These are phyloP conservation scores for Hypoxylon rubiginosum DNA, from an alignment of 2,329 filamentous ascomycete genomes.

Conservation along the genomic window DNA sequence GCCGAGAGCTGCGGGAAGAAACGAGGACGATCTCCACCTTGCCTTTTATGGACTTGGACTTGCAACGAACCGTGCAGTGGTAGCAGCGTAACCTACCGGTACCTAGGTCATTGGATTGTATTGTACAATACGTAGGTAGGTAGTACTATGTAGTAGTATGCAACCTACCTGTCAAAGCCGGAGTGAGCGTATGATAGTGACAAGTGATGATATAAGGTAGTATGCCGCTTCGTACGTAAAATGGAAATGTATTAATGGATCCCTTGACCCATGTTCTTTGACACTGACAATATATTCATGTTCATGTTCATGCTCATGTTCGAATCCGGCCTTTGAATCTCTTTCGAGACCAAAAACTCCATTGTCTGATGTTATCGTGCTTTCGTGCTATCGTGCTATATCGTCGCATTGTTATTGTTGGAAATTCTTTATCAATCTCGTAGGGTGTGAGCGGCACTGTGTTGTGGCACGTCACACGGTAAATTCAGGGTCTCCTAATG, in stretches of 20 bases:
- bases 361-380: conserved; percentile 12
- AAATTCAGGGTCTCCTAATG: conserved; percentile 38
- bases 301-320: conserved; percentile 27
- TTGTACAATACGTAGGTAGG: too few species aligned
- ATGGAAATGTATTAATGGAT: not conserved
- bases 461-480: conserved; percentile 41
- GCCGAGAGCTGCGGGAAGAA: conserved; percentile 37
- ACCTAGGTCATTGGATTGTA: not conserved
- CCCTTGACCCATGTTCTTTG: too few species aligned
- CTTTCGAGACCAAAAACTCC: conserved; percentile 24
- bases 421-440: conserved; percentile 12
- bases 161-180: conserved; percentile 24
- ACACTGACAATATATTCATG: too few species aligned
- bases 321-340: conserved; percentile 29
- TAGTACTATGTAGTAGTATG: not conserved
- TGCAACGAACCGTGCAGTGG: conserved; percentile 13
- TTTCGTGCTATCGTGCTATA: conserved; percentile 7
- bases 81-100: conserved; percentile 14
- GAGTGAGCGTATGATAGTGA: conserved; percentile 8
- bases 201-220: conserved; percentile 25
- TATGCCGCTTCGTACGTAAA: conserved; percentile 11
- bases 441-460: conserved; percentile 33
- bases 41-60: conserved; percentile 26
- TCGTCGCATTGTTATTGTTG: conserved; percentile 12
- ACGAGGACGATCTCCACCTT: conserved; percentile 32